A percentile compares a stretch with the other conserved stretches of the same genome.
Evolutionary conservation across 768 basidiomycete genomes (phyloP).

Genomic region (Xanthoconium purpureum): DNA sequence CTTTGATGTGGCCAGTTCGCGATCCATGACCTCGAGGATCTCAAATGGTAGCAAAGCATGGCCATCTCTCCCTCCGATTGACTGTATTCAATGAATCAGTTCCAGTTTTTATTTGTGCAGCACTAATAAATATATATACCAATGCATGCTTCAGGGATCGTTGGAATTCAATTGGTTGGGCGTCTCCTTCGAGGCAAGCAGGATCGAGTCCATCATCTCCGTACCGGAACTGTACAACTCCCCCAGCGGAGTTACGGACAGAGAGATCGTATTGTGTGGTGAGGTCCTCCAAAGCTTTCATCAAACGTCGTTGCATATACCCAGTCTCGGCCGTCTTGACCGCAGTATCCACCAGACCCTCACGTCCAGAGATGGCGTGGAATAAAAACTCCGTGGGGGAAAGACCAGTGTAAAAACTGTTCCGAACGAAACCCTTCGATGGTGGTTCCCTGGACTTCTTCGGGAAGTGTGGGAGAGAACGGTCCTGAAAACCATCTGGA

Average conservation of each 20-base stretch:
- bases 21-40: constrained; percentile 69
- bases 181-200: constrained; percentile 93
- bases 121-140: constrained; percentile 39
- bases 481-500: constrained; percentile 97
- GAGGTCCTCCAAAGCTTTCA: constrained; percentile 98
- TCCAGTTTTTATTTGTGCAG: not conserved
- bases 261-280: constrained; percentile 95
- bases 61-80: constrained; percentile 56
- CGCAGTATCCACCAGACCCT: constrained; percentile 98
- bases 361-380: constrained; percentile 98
- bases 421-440: constrained; percentile 96
- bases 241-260: constrained; percentile 91
- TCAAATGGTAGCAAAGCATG: constrained; percentile 82
- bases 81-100: constrained; percentile 38
- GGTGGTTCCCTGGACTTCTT: constrained; percentile 96
- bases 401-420: constrained; percentile 93
- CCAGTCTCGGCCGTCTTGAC: constrained; percentile 99
- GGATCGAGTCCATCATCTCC: constrained; percentile 98
- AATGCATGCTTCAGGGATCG: constrained; percentile 84
- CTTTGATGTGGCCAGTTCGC: constrained; percentile 51
- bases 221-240: constrained; percentile 94
- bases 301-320: constrained; percentile 97
- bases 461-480: constrained; percentile 96
- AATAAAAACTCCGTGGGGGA: constrained; percentile 95
- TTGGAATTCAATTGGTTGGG: constrained; percentile 86